Conservation (phyloP, 768 basidiomycete species). For the Solioccasus polychromus region DNA sequence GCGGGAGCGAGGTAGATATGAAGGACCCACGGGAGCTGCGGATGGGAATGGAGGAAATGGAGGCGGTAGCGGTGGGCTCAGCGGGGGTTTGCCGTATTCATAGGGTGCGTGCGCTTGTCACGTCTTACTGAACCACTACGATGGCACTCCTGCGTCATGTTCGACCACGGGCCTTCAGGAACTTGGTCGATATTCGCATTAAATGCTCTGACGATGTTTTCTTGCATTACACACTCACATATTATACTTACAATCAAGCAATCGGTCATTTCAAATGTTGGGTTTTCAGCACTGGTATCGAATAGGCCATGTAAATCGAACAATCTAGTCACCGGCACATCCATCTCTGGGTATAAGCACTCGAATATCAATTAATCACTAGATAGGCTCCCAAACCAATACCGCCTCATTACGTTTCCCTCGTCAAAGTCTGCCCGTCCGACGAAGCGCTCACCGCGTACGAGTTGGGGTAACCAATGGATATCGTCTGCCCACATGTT, state of each 20-base stretch:
- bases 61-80: slow-evolving; percentile 9
- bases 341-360: not conserved
- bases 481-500: slow-evolving; percentile 61
- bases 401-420: slow-evolving; percentile 75
- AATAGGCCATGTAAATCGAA: too few species aligned
- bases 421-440: slow-evolving; percentile 61
- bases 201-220: slow-evolving; percentile 6
- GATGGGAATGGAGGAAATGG: slow-evolving; percentile 5
- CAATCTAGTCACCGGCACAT: too few species aligned
- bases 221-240: slow-evolving; percentile 19
- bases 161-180: not conserved
- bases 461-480: slow-evolving; percentile 67
- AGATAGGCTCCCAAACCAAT: slow-evolving; percentile 67
- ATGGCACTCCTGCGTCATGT: not conserved
- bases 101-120: slow-evolving; percentile 10
- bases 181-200: slow-evolving; percentile 5
- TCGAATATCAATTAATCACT: not conserved
- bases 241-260: slow-evolving; percentile 16
- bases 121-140: not conserved
- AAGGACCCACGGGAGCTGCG: slow-evolving; percentile 7
- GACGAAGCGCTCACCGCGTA: slow-evolving; percentile 39
- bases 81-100: slow-evolving; percentile 30
- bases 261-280: slow-evolving; percentile 13
- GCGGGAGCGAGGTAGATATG: slow-evolving; percentile 18
- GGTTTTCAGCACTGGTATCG: too few species aligned